A percentile compares a stretch with the other conserved stretches of the same genome.
These are phyloP conservation scores for Raffaelea albimanens DNA, from an alignment of 2,329 filamentous ascomycete species.

Conservation along the genomic window DNA sequence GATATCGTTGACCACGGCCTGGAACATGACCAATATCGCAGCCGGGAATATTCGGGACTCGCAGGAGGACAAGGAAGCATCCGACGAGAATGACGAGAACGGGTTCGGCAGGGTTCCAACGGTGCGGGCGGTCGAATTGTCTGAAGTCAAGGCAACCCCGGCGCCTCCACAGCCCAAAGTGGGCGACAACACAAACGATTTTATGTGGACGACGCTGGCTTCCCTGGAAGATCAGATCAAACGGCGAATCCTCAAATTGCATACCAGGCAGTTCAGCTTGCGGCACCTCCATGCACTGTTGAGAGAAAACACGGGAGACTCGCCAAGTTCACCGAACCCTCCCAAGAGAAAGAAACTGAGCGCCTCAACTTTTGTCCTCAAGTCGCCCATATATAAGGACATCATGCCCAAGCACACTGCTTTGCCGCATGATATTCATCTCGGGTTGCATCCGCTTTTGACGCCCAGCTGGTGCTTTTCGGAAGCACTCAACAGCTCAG, in stretches of 20 bases:
- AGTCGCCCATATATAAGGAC: background rate
- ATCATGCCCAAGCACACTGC: background rate
- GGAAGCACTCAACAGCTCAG: background rate
- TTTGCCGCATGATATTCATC: background rate
- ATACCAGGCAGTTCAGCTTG: background rate
- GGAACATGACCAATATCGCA: constrained; percentile 1
- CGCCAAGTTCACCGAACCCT: too few species aligned
- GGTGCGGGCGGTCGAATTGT: background rate
- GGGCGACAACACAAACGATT: background rate
- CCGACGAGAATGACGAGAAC: background rate
- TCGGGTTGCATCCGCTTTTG: background rate
- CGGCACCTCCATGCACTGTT: background rate
- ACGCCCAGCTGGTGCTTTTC: background rate
- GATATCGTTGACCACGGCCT: background rate
- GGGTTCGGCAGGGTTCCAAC: background rate
- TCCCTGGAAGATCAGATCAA: background rate
- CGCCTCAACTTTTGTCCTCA: background rate
- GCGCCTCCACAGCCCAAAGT: background rate
- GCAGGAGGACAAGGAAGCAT: background rate
- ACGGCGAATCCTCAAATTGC: background rate
- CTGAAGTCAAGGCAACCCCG: background rate
- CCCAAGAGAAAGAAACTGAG: too few species aligned
- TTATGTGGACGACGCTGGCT: background rate
- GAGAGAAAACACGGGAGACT: background rate
- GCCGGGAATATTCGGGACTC: background rate